Evolutionary conservation across 169 alveolate species (phyloP), one percentile per base, ranked within the genome.

Genomic region (Plasmodium knowlesi): DNA sequence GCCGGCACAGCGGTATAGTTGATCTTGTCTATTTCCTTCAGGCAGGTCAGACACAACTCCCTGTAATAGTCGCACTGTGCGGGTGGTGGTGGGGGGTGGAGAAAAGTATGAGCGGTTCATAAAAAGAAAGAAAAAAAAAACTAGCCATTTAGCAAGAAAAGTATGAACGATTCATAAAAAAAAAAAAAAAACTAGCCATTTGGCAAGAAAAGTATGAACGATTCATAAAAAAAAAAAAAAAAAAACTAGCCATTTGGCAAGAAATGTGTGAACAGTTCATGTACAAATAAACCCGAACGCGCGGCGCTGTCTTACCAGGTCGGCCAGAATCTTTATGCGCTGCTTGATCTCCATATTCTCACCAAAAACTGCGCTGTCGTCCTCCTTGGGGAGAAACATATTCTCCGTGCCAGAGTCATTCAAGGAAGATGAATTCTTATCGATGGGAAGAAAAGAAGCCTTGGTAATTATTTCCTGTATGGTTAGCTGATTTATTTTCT

Each of bases 1-100:
- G 94, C 94, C 12, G 94, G 94, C 50, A 79, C 53, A 2, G 86
- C 25, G 50, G 43, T 39, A 16, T 79, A 84, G 34, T 88, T 88
- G 32, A 88, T 88, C 61, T 88, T 88, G 84, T 88, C 94, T 30
- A 88, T 70, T 88, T 88, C 94, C 82, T 88, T 88, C 22, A 88
- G 50, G 30, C 94, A 88, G n/a, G 73, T n/a, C 82, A 88, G 82
- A 41, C 89, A 78, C 30, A 88, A 43, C 70, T 71, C 84, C 57
- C 89, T 53, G 84, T 88, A 88, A 46, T 88, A 88, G 74, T 88
- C 71, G 32, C 94, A 88, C 94, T 88, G 89, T 16, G 61, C 37
- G 74, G 67, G 30, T 53, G n/a, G n/a, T n/a, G n/a, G 30, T 12
- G 41, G n/a, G 50, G 50, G 25, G 28, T 3, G 19, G n/a, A n/a